Evolutionary conservation across 495 filamentous ascomycete genomes (phyloP), one percentile per base, ranked within the genome.

Genomic region (Aspergillus affinis): DNA sequence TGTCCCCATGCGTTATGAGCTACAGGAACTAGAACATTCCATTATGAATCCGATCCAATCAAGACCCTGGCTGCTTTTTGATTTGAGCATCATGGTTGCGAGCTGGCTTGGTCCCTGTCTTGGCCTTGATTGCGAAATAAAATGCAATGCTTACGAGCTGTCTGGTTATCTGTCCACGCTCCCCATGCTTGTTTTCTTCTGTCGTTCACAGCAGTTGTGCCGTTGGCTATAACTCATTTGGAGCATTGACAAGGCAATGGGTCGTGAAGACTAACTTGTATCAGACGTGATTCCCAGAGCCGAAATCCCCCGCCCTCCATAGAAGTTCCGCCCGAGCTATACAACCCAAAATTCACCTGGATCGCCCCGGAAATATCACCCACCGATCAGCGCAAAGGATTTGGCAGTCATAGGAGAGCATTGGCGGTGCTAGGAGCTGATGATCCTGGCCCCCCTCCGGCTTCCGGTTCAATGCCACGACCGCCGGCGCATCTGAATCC

Each of bases 281-380:
- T 20, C 30, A 78, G 75, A 48, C 65, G 71, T 36, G 65, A 67
- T 32, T 61, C 64, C 44, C 63, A 56, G 50, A 30, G 54, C 50
- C 61, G 55, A 50, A 64, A 61, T 30, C 59, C 57, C 21, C 61
- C 66, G 45, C 51, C 65, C 10, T 6, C 48, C 26, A 36, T 62
- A 47, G 61, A 54, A 23, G 46, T 57, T 21, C 61, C 61, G 27
- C 71, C 69, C 57, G 71, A 79, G 30, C 68, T 75, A 56, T 73
- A 69, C 48, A 72, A 59, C n/a, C 72, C 72, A 32, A 73, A 72
- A 47, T 81, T 80, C 63, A 73, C 78, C 41, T 78, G 74, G 65
- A 69, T 68, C 20, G 78, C 81, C 9, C 75, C 80, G 3, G 75
- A 79, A 30, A 68, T 77, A 17, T 76, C 76, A 21, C 74, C 77